Percentiles rank a stretch among this genome's conserved stretches.
Evolutionary conservation across 2,329 filamentous ascomycete species (phyloP).

Genomic region (Ophiostoma himal-ulmi): DNA sequence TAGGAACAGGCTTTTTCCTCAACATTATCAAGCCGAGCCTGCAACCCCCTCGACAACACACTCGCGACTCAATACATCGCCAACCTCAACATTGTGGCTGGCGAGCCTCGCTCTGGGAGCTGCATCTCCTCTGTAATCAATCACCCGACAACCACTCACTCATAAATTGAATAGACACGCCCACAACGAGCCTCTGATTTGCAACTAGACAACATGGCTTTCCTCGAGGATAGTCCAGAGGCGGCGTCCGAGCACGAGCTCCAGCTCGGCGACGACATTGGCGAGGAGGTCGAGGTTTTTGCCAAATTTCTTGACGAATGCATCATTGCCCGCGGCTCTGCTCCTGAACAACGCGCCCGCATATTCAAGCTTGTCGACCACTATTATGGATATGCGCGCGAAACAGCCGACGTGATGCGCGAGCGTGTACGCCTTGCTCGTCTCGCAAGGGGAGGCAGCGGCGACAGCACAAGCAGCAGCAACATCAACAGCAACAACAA

Average conservation of each 20-base stretch:
- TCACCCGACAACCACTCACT: not conserved
- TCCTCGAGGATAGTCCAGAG: slow-evolving; percentile 33
- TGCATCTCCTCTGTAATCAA: not conserved
- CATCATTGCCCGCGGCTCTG: slow-evolving; percentile 43
- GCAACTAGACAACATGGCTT: slow-evolving; percentile 26
- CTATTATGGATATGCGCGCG: slow-evolving; percentile 55
- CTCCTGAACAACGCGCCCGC: slow-evolving; percentile 54
- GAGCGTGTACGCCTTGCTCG: slow-evolving; percentile 34
- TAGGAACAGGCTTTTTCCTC: not conserved
- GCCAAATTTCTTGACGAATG: slow-evolving; percentile 77
- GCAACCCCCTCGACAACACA: not conserved
- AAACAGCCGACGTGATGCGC: slow-evolving; percentile 41
- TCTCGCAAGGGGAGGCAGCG: slow-evolving; percentile 27
- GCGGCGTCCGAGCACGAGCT: slow-evolving; percentile 24
- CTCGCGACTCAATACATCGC: not conserved
- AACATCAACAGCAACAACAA: slow-evolving; percentile 14
- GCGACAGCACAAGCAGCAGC: slow-evolving; percentile 21
- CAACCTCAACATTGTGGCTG: not conserved
- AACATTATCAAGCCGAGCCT: not conserved
- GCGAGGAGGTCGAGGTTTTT: slow-evolving; percentile 80
- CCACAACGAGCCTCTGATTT: not conserved
- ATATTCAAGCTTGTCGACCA: slow-evolving; percentile 62
- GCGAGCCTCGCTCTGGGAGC: not conserved
- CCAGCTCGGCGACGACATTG: slow-evolving; percentile 43
- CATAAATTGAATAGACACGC: not conserved